Conservation (phyloP, 2,329 filamentous ascomycete genomes). For the Botrytis fabae region DNA sequence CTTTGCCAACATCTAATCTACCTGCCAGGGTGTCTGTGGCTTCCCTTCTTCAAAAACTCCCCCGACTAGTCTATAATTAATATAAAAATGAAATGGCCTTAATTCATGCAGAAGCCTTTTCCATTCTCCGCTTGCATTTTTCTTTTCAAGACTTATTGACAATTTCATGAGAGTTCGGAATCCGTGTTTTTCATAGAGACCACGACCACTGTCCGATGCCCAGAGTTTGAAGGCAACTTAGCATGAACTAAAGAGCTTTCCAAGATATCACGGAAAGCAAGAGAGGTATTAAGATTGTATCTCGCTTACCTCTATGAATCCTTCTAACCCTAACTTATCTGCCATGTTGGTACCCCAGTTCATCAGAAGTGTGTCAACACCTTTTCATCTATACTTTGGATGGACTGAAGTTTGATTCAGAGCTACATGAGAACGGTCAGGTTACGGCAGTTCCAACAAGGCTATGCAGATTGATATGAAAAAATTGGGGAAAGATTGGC, state of each 20-base stretch:
- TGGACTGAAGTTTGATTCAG: slow-evolving; percentile 19
- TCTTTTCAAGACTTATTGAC: not conserved
- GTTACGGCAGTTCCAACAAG: not conserved
- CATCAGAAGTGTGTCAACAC: slow-evolving; percentile 7
- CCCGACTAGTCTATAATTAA: not conserved
- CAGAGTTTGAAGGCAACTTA: not conserved
- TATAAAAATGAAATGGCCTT: not conserved
- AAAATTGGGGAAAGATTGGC: not conserved
- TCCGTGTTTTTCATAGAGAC: not conserved
- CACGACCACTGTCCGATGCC: not conserved
- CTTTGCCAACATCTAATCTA: not conserved
- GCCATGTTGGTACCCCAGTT: slow-evolving; percentile 7
- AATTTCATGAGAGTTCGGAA: not conserved
- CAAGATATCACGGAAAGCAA: not conserved
- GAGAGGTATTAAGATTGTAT: not conserved
- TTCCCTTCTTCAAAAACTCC: not conserved
- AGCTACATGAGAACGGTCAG: not conserved
- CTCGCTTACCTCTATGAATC: not conserved
- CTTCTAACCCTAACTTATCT: slow-evolving; percentile 2
- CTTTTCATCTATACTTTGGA: slow-evolving; percentile 15
- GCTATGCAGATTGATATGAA: not conserved
- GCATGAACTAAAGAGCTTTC: not conserved
- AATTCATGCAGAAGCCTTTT: slow-evolving; percentile 11
- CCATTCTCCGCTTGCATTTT: not conserved
- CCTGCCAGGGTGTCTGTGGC: slow-evolving; percentile 8